Conservation (phyloP, 2,329 filamentous ascomycete genomes). For the Neospermospora avenae region DNA sequence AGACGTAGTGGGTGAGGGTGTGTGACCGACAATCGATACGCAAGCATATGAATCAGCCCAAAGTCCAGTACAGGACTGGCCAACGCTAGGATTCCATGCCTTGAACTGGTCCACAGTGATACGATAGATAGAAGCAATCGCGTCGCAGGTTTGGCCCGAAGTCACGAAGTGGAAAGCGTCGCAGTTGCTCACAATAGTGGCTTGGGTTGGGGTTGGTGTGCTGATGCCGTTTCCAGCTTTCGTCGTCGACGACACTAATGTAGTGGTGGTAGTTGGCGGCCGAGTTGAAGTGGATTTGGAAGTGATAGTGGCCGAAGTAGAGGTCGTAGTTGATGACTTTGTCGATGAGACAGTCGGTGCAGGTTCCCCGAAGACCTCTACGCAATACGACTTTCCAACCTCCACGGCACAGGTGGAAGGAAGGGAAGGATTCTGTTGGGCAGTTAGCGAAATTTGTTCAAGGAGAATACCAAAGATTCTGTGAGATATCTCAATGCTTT, state of each 20-base stretch:
- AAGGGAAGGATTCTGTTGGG: neutral
- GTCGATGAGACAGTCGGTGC: neutral
- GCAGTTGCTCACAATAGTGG: neutral
- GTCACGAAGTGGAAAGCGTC: neutral
- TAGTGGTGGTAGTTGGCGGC: neutral
- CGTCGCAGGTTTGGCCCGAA: neutral
- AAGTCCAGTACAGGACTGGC: constrained; percentile 25
- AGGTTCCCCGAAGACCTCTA: neutral
- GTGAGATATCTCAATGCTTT: neutral
- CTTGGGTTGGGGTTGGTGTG: neutral
- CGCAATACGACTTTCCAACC: constrained; percentile 3
- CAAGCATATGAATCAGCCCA: constrained; percentile 27
- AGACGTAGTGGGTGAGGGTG: constrained; percentile 6
- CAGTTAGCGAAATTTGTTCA: neutral
- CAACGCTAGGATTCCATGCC: neutral
- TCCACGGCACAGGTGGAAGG: neutral
- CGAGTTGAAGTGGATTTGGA: neutral
- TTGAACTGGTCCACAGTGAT: neutral
- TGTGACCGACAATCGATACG: constrained; percentile 13
- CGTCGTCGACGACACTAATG: neutral
- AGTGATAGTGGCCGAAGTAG: neutral
- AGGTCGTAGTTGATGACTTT: neutral
- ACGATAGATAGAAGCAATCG: neutral
- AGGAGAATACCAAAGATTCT: no score
- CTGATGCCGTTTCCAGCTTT: neutral